These are phyloP conservation scores for Penicillium sp. DNA, from an alignment of 2,329 filamentous ascomycete genomes.

Conservation along the genomic window DNA sequence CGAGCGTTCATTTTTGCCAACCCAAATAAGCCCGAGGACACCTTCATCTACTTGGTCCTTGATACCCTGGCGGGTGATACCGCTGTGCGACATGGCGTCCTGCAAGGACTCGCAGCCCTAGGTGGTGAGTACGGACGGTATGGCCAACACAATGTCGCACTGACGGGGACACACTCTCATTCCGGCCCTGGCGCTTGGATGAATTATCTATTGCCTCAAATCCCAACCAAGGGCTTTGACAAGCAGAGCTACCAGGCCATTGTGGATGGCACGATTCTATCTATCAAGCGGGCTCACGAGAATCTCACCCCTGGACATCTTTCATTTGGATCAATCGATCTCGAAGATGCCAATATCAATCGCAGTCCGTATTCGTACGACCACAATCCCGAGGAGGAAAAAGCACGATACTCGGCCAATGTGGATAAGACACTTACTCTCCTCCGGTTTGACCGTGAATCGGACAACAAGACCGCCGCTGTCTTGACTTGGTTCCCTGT, in stretches of 20 bases:
- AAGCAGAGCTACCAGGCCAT: conserved; percentile 87
- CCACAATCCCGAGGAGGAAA: conserved; percentile 78
- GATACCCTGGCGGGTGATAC: conserved; percentile 90
- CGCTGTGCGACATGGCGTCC: conserved; percentile 82
- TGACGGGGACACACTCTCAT: conserved; percentile 93
- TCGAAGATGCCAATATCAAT: conserved; percentile 82
- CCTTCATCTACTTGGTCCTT: conserved; percentile 84
- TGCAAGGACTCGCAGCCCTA: conserved; percentile 71
- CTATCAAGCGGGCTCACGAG: conserved; percentile 80
- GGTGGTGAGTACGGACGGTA: conserved; percentile 77
- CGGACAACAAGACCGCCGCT: conserved; percentile 76
- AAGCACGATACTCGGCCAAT: conserved; percentile 66
- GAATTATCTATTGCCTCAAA: conserved; percentile 91
- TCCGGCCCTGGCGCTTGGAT: conserved; percentile 90
- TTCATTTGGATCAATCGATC: conserved; percentile 69
- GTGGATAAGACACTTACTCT: conserved; percentile 81
- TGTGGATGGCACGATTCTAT: conserved; percentile 80
- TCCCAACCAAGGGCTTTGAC: conserved; percentile 85
- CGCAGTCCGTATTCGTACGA: conserved; percentile 87
- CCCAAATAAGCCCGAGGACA: conserved; percentile 65
- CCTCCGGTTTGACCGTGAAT: conserved; percentile 74
- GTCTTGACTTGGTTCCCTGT: conserved; percentile 90
- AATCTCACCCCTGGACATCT: conserved; percentile 71
- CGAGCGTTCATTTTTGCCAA: conserved; percentile 86
- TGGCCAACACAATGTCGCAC: conserved; percentile 77